These are phyloP conservation scores for Ramalina intermedia DNA, from an alignment of 495 filamentous ascomycete genomes.

Conservation along the genomic window DNA sequence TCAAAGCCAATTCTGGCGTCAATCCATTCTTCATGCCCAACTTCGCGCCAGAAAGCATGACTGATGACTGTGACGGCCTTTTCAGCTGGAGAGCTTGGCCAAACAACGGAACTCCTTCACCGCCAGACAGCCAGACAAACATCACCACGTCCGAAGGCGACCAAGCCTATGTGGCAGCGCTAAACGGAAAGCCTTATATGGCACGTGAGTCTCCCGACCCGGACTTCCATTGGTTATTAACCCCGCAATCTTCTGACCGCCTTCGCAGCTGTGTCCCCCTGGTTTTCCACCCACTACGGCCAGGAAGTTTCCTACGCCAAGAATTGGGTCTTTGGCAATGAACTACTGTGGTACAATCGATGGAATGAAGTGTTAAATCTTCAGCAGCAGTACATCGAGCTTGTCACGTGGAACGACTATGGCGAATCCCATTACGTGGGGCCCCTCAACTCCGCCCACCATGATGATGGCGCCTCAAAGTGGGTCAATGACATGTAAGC, in stretches of 20 bases:
- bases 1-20: constrained; percentile 17
- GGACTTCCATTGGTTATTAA: neutral
- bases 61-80: constrained; percentile 5
- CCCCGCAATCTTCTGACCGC: neutral
- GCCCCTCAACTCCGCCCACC: constrained; percentile 36
- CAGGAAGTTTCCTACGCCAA: constrained; percentile 33
- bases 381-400: constrained; percentile 49
- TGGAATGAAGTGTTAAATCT: constrained; percentile 55
- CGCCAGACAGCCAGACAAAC: constrained; percentile 7
- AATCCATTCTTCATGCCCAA: constrained; percentile 43
- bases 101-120: constrained; percentile 24
- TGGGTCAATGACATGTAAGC: constrained; percentile 48
- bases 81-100: constrained; percentile 61
- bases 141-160: constrained; percentile 42
- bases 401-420: constrained; percentile 55
- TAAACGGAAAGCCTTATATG: constrained; percentile 32
- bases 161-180: constrained; percentile 32
- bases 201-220: constrained; percentile 1
- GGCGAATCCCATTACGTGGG: constrained; percentile 67
- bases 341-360: constrained; percentile 58
- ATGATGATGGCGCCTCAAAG: constrained; percentile 44
- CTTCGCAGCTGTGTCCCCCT: constrained; percentile 7
- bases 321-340: constrained; percentile 60
- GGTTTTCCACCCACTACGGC: constrained; percentile 36
- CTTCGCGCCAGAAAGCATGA: constrained; percentile 17